These are phyloP conservation scores for Oryza rufipogon DNA, from an alignment of 176 grass and related monocot genomes.

Conservation along the genomic window DNA sequence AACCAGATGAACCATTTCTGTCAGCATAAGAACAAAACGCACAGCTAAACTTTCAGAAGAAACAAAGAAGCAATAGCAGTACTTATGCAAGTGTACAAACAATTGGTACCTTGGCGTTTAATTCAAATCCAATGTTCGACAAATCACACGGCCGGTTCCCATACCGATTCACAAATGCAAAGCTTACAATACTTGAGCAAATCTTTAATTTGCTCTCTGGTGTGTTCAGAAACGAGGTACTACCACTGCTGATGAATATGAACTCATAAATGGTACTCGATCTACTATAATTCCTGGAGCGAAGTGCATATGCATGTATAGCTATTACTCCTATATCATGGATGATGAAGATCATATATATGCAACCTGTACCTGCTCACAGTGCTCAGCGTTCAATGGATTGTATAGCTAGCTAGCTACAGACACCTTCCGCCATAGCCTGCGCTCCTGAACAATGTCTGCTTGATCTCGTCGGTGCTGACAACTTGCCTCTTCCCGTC, in stretches of 20 bases:
- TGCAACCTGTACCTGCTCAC: not conserved
- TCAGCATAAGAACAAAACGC: constrained; percentile 31
- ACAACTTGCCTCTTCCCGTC: constrained; percentile 50
- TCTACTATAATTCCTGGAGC: constrained; percentile 22
- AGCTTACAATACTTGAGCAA: constrained; percentile 28
- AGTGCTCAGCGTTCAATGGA: not conserved
- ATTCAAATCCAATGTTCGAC: constrained; percentile 18
- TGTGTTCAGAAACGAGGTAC: constrained; percentile 6
- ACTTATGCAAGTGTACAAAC: constrained; percentile 11
- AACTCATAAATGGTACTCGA: not conserved
- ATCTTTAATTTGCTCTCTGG: constrained; percentile 15
- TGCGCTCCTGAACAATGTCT: constrained; percentile 75
- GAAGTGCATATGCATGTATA: constrained; percentile 13
- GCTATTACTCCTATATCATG: not conserved
- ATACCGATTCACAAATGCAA: not conserved
- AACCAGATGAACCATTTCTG: constrained; percentile 41
- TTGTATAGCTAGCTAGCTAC: constrained; percentile 35
- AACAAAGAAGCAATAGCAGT: constrained; percentile 15
- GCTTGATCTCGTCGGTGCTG: constrained; percentile 82
- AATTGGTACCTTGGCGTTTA: constrained; percentile 39
- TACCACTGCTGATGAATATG: not conserved
- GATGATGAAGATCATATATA: not conserved
- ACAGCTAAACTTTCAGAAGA: constrained; percentile 47
- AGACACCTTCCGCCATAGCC: constrained; percentile 73
- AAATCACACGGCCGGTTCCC: constrained; percentile 3